Evolutionary conservation across 2,329 filamentous ascomycete species (phyloP), one percentile per base, ranked within the genome.

Genomic region (Coniochaeta sp.): DNA sequence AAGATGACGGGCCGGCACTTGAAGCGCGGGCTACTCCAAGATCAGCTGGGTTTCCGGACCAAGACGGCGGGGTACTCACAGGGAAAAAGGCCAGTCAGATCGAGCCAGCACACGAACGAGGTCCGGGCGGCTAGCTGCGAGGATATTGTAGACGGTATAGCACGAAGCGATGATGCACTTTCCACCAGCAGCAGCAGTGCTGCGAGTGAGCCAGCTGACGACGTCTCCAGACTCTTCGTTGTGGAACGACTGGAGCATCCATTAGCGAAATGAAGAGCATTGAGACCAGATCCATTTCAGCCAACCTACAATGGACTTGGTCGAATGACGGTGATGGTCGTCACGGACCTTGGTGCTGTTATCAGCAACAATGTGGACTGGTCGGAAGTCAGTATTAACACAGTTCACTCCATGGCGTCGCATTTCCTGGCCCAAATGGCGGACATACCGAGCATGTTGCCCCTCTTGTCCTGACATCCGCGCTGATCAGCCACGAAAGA

Each of bases 141-240:
- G 72, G 30, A 84, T 73, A 52, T 89, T 89, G 71, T 89, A 89
- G 22, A 88, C 74, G 0, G 76, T 78, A 67, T 84, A 79, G 10
- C 76, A 77, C n/a, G 83, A 85, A 2, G 83, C 75, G 50, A 89
- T 75, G 60, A 85, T 80, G 62, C 84, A 87, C 58, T 78, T 76
- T 32, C 86, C 85, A 27, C 85, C 86, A 2, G 71, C 62, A 1
- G 73, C 72, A 6, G 85, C 83, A 18, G 78, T 78, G 59, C 73
- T 78, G 45, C 84, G 72, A 1, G 81, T 85, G 20, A 86, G 69
- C 73, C 86, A 81, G 56, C 81, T 79, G 33, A 88, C 72, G 20
- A 88, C 70, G 59, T 89, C 85, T 28, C 83, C 83, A 2, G 78
- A 74, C 60, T 83, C 79, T 65, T 89, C 85, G 38, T 82, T 88